These are phyloP conservation scores for Setomelanomma holmii DNA, from an alignment of 2,329 filamentous ascomycete genomes.

Conservation along the genomic window DNA sequence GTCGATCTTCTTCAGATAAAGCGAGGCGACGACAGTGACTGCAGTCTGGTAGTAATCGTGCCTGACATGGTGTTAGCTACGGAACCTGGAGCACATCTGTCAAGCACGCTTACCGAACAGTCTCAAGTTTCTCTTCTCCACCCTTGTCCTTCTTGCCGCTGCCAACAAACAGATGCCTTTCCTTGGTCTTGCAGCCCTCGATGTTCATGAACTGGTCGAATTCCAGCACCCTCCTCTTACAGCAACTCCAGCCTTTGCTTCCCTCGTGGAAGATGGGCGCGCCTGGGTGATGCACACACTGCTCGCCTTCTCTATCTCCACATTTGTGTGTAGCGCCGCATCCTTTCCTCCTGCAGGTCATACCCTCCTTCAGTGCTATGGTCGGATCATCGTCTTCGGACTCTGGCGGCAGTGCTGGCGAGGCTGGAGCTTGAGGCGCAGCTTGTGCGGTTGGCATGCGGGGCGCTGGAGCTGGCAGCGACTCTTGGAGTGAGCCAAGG, in stretches of 20 bases:
- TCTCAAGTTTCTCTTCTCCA: conserved; percentile 77
- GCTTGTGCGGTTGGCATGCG: conserved; percentile 42
- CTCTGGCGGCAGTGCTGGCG: conserved; percentile 49
- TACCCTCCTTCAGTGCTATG: conserved; percentile 74
- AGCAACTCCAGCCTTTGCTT: conserved; percentile 96
- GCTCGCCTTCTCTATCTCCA: conserved; percentile 66
- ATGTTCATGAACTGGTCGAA: conserved; percentile 99
- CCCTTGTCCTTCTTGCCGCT: conserved; percentile 74
- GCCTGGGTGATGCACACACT: conserved; percentile 88
- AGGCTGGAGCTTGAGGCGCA: conserved; percentile 28
- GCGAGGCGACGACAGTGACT: conserved; percentile 82
- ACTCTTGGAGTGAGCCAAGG: conserved; percentile 39
- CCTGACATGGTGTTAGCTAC: conserved; percentile 50
- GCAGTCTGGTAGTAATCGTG: conserved; percentile 96
- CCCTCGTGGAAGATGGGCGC: conserved; percentile 96
- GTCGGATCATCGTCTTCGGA: conserved; percentile 86
- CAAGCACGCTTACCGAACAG: conserved; percentile 67
- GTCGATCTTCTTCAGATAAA: conserved; percentile 97
- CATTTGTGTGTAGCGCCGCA: conserved; percentile 73
- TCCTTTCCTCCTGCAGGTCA: conserved; percentile 77
- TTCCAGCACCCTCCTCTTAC: conserved; percentile 91
- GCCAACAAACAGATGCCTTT: conserved; percentile 83
- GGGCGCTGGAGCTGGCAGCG: conserved; percentile 41
- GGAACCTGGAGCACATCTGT: background rate
- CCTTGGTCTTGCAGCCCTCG: conserved; percentile 84